A percentile compares a stretch with the other conserved stretches of the same genome.
Conservation (phyloP, 225 moss, liverwort and hornwort genomes). For the Thuidium tamariscinum region DNA sequence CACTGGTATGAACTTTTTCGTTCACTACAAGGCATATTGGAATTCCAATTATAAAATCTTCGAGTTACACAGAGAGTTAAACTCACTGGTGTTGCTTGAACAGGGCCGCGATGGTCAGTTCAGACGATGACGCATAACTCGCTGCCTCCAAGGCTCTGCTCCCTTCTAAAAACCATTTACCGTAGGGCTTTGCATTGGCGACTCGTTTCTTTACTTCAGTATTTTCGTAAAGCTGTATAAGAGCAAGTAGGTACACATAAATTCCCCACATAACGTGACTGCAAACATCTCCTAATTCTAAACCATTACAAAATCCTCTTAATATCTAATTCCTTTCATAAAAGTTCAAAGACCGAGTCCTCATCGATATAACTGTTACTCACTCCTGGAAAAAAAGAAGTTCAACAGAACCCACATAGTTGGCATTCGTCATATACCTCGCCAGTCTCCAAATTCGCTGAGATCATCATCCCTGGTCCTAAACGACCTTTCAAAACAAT, state of each 20-base stretch:
- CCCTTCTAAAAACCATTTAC: slow-evolving; percentile 60
- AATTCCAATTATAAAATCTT: neutral
- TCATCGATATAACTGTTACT: neutral
- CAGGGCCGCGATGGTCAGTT: slow-evolving; percentile 42
- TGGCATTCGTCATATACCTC: slow-evolving; percentile 40
- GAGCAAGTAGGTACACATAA: neutral
- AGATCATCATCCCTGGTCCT: slow-evolving; percentile 95
- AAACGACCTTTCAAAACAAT: slow-evolving; percentile 79
- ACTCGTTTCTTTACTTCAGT: slow-evolving; percentile 84
- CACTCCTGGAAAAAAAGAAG: neutral
- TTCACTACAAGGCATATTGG: neutral
- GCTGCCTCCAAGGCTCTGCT: slow-evolving; percentile 44
- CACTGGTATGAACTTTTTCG: too few species aligned
- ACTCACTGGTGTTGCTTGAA: slow-evolving; percentile 72
- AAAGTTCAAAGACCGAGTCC: neutral
- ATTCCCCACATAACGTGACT: neutral
- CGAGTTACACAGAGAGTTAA: neutral
- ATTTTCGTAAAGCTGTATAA: slow-evolving; percentile 65
- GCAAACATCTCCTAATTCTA: neutral
- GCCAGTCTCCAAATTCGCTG: slow-evolving; percentile 72
- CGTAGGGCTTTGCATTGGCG: slow-evolving; percentile 66
- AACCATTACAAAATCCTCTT: neutral
- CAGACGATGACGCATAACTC: slow-evolving; percentile 30
- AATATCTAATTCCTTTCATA: neutral
- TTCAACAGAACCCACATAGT: neutral